Base-by-base conservation (phyloP, 2,329 filamentous ascomycete genomes). In the Ophiostoma sp. region DNA sequence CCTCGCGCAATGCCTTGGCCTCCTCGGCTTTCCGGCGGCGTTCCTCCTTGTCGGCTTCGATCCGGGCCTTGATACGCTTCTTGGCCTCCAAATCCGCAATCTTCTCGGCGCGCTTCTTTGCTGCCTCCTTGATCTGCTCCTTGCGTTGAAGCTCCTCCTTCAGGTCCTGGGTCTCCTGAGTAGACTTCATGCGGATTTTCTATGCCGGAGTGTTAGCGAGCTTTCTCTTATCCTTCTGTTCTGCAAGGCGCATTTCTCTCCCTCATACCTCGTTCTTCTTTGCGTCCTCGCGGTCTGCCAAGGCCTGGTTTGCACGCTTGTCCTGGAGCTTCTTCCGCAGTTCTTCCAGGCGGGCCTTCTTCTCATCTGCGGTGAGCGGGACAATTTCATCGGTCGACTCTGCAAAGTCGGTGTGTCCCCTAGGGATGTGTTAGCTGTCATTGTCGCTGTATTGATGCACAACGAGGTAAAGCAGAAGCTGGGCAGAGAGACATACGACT, bases 311-410 rank as follows among this genome's bases (percentile, higher is more conserved):
- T 0, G 89, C 88, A 71, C 85, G 85, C 83, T 96, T 97, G 70
- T 84, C 87, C 63, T 87, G 85, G 40, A 94, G 82, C 72, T 87
- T 89, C 74, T 87, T 83, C 44, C 88, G 85, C 63, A 97, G 83
- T 74, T 95, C 91, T 44, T 86, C 83, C 3, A 99, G 84, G 74
- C 85, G 89, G n/a, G 86, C 84, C 75, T 89, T 88, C 82, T 95
- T 97, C 80, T 99, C 89, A 70, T 96, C 93, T 73, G 94, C 93
- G 0, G 93, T 97, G 74, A 99, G 81, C 0, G 94, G 92, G 3
- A 91, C 89, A 73, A 99, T 88, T 76, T 96, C 93, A 75, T 98
- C 94, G 4, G 91, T 94, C 0, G 93, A 97, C 77, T 99, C 93
- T 27, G 90, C 86, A 76, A 99, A 99, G 78, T 97, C 90, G 64